Evolutionary conservation across 73 alveolate genomes (phyloP).

Genomic region (Breviolum minutum): DNA sequence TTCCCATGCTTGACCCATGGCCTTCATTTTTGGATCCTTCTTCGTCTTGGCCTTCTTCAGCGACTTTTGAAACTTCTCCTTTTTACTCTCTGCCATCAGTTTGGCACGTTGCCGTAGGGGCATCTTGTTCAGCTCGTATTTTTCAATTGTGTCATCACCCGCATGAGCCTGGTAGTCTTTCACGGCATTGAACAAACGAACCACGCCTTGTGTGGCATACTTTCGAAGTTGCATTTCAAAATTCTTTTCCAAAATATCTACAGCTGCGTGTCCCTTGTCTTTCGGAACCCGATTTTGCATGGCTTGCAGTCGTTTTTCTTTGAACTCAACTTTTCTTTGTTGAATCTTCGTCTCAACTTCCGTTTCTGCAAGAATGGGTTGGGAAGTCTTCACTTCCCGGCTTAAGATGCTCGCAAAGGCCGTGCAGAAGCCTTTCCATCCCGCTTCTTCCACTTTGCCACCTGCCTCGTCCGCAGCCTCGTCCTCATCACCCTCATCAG

Average conservation of each 20-base stretch:
- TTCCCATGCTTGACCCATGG: not conserved
- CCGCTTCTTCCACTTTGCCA: constrained; percentile 64
- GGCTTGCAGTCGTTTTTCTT: constrained; percentile 53
- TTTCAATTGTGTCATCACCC: constrained; percentile 64
- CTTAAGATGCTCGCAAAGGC: constrained; percentile 67
- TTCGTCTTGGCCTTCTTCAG: constrained; percentile 47
- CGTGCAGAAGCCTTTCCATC: constrained; percentile 92
- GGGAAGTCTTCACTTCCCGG: constrained; percentile 34
- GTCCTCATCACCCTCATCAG: not conserved
- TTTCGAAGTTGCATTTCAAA: constrained; percentile 86
- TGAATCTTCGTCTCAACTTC: constrained; percentile 50
- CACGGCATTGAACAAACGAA: constrained; percentile 85
- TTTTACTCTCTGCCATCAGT: constrained; percentile 67
- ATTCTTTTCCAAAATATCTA: constrained; percentile 36
- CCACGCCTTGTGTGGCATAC: constrained; percentile 93
- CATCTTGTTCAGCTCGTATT: constrained; percentile 67
- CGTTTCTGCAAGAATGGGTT: constrained; percentile 66
- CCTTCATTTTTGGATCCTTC: constrained; percentile 56
- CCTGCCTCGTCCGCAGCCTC: not conserved
- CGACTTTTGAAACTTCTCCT: constrained; percentile 59
- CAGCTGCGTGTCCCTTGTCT: constrained; percentile 71
- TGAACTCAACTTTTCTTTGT: constrained; percentile 50
- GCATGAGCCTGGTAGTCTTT: constrained; percentile 92
- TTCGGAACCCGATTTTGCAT: constrained; percentile 51
- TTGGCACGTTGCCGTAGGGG: constrained; percentile 86